A percentile compares a stretch with the other conserved stretches of the same genome.
Conservation (phyloP, 2,329 filamentous ascomycete species). For the Teratosphaeria zuluensis region DNA sequence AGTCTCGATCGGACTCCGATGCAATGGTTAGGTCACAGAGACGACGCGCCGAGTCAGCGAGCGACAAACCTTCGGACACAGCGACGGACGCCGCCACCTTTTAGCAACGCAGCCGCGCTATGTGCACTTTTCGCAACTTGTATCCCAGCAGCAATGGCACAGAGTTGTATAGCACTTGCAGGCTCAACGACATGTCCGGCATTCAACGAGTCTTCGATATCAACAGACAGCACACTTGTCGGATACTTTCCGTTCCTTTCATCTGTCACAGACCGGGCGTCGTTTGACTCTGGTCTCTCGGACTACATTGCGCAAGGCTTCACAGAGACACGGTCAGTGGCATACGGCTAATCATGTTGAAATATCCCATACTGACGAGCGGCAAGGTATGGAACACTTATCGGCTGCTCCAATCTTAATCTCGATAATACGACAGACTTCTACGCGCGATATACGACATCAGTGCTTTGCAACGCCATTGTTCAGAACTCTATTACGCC, state of each 20-base stretch:
- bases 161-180: constrained; percentile 56
- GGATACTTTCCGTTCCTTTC: constrained; percentile 69
- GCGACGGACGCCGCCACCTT: neutral
- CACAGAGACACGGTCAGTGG: constrained; percentile 62
- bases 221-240: constrained; percentile 49
- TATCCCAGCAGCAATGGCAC: constrained; percentile 23
- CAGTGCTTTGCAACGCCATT: constrained; percentile 85
- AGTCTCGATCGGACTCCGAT: neutral
- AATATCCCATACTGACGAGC: constrained; percentile 21
- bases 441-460: constrained; percentile 89
- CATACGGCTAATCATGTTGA: neutral
- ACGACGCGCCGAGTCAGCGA: neutral
- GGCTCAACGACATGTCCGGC: constrained; percentile 63
- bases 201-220: constrained; percentile 63
- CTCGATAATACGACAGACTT: constrained; percentile 68
- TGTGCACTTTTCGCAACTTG: constrained; percentile 17
- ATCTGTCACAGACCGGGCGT: constrained; percentile 62
- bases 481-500: constrained; percentile 72
- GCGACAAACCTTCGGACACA: neutral
- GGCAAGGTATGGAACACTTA: constrained; percentile 64
- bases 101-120: neutral
- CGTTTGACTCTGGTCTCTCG: constrained; percentile 68
- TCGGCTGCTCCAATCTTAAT: constrained; percentile 73
- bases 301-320: constrained; percentile 67
- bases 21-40: neutral